Percentiles rank a stretch among this genome's conserved stretches.
These are phyloP conservation scores for Capniomyces stellatus DNA, from an alignment of 371 early-diverging fungal genomes.

Conservation along the genomic window DNA sequence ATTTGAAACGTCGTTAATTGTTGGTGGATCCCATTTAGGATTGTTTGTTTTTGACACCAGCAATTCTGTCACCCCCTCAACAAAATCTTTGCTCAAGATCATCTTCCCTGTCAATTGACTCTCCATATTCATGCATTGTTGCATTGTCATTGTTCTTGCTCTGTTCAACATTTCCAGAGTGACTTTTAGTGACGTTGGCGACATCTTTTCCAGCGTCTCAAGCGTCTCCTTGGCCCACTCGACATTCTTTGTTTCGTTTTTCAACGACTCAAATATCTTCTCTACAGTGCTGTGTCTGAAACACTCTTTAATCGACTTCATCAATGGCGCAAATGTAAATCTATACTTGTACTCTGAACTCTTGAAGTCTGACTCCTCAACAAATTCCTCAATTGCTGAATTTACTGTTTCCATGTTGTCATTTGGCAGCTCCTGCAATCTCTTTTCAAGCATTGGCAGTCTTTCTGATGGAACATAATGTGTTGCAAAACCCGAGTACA, in stretches of 20 bases:
- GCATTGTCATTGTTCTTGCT: slow-evolving; percentile 48
- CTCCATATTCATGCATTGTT: slow-evolving; percentile 73
- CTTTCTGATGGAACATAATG: slow-evolving; percentile 85
- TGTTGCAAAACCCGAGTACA: slow-evolving; percentile 91
- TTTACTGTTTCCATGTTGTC: slow-evolving; percentile 71
- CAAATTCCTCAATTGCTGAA: slow-evolving; percentile 79
- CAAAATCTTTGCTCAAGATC: slow-evolving; percentile 56
- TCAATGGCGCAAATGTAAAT: slow-evolving; percentile 38
- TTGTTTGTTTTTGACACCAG: slow-evolving; percentile 45
- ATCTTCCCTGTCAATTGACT: slow-evolving; percentile 60
- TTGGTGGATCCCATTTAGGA: slow-evolving; percentile 60
- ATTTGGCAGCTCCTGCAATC: slow-evolving; percentile 63
- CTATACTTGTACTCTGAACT: neutral
- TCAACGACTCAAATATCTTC: slow-evolving; percentile 60
- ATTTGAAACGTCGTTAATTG: slow-evolving; percentile 33
- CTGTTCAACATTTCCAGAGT: slow-evolving; percentile 62
- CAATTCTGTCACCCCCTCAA: slow-evolving; percentile 66
- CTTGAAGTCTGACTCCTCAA: slow-evolving; percentile 29
- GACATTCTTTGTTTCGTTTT: slow-evolving; percentile 32
- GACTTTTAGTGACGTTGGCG: slow-evolving; percentile 81
- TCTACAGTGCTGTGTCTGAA: slow-evolving; percentile 62
- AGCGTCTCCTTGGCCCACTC: slow-evolving; percentile 57
- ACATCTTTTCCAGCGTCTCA: slow-evolving; percentile 39
- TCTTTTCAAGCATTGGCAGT: slow-evolving; percentile 55
- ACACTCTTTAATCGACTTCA: slow-evolving; percentile 68